Conservation (phyloP, 352 stramenopile genomes). For the Globisporangium heterothallicum region DNA sequence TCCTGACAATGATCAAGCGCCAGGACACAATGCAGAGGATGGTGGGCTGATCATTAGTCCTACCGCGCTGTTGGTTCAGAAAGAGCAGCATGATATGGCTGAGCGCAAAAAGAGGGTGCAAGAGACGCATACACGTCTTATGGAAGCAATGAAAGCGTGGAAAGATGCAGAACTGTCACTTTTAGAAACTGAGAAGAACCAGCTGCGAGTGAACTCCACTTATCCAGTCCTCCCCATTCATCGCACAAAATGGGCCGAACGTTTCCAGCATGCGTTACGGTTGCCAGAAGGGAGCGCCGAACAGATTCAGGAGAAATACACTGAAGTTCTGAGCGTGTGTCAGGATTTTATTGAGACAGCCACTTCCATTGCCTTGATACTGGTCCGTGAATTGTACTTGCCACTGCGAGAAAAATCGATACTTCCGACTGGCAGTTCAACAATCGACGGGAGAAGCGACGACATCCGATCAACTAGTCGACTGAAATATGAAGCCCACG, state of each 20-base stretch:
- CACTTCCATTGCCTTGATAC: slow-evolving; percentile 53
- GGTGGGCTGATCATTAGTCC: slow-evolving; percentile 20
- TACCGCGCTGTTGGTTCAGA: slow-evolving; percentile 37
- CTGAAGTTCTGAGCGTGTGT: slow-evolving; percentile 77
- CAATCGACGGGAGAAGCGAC: slow-evolving; percentile 69
- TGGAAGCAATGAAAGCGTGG: slow-evolving; percentile 72
- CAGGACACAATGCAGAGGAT: slow-evolving; percentile 10
- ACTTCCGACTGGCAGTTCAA: slow-evolving; percentile 36
- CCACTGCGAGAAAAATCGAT: slow-evolving; percentile 78
- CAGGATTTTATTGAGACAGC: slow-evolving; percentile 87
- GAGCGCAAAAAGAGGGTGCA: slow-evolving; percentile 46
- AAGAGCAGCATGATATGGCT: slow-evolving; percentile 42
- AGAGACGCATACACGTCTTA: slow-evolving; percentile 43
- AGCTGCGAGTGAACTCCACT: slow-evolving; percentile 31
- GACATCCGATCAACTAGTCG: slow-evolving; percentile 44
- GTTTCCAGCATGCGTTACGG: slow-evolving; percentile 46
- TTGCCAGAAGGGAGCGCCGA: slow-evolving; percentile 28
- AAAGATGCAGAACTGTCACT: slow-evolving; percentile 65
- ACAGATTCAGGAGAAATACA: slow-evolving; percentile 76
- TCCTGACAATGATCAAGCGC: slow-evolving; percentile 3
- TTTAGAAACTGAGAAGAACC: slow-evolving; percentile 38
- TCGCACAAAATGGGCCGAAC: slow-evolving; percentile 57
- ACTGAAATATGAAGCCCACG: slow-evolving; percentile 80
- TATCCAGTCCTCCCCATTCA: slow-evolving; percentile 49
- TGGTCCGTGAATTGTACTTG: slow-evolving; percentile 80